Evolutionary conservation across 2,329 filamentous ascomycete species (phyloP).

Genomic region (Geosmithia putterillii): DNA sequence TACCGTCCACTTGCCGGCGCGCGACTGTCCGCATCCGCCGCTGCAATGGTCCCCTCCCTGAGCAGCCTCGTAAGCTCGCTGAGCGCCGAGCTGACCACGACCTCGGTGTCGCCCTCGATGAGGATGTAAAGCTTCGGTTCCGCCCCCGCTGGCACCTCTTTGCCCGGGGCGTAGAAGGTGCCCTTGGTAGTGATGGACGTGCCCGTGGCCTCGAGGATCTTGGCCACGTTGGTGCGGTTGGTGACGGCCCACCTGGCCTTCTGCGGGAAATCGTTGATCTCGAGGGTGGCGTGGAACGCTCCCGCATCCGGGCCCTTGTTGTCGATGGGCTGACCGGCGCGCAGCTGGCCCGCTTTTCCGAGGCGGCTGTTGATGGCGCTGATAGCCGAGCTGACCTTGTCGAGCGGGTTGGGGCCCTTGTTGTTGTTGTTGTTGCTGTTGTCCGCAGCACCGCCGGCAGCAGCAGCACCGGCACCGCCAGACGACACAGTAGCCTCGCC

Average conservation of each 20-base stretch:
- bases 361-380: conserved; percentile 84
- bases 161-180: conserved; percentile 73
- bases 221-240: conserved; percentile 95
- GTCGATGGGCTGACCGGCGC: conserved; percentile 88
- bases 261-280: conserved; percentile 99
- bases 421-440: conserved; percentile 42
- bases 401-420: conserved; percentile 58
- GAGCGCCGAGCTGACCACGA: conserved; percentile 84
- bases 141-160: conserved; percentile 61
- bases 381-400: conserved; percentile 82
- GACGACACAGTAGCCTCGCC: conserved; percentile 15
- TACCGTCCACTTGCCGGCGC: conserved; percentile 74
- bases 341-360: conserved; percentile 77
- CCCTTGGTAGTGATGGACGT: conserved; percentile 98
- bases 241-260: conserved; percentile 98
- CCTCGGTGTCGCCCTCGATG: conserved; percentile 92
- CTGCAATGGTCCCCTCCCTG: conserved; percentile 81
- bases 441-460: too few species aligned
- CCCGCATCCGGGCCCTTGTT: conserved; percentile 97
- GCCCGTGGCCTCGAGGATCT: conserved; percentile 88
- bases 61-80: conserved; percentile 77
- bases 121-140: conserved; percentile 96
- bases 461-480: conserved; percentile 33
- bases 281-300: conserved; percentile 89
- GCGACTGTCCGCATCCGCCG: conserved; percentile 73